Evolutionary conservation across 2,329 filamentous ascomycete species (phyloP).

Genomic region (Ophiostoma australiae): DNA sequence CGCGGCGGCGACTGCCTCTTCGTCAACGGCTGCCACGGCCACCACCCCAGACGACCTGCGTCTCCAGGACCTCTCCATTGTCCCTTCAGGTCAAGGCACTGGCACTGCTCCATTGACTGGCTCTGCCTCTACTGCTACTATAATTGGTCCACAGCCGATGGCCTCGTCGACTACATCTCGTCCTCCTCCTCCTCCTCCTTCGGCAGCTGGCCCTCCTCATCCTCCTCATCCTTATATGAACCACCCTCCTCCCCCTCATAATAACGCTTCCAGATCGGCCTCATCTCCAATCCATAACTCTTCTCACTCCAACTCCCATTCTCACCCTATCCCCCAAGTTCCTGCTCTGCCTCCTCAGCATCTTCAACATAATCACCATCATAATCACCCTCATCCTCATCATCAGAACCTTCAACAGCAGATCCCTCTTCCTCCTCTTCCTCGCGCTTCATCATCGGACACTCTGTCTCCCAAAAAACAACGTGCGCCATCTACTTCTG

Average conservation of each 20-base stretch:
- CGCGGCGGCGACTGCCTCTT: not conserved
- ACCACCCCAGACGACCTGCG: conserved; percentile 11
- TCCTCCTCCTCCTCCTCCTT: conserved; percentile 23
- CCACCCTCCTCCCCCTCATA: conserved; percentile 5
- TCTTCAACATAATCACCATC: not conserved
- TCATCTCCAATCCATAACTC: conserved; percentile 4
- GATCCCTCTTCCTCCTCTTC: conserved; percentile 9
- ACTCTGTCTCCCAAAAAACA: conserved; percentile 19
- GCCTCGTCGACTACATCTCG: conserved; percentile 7
- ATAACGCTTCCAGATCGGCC: not conserved
- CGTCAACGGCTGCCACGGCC: conserved; percentile 8
- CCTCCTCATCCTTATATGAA: conserved; percentile 14
- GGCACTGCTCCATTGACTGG: conserved; percentile 1
- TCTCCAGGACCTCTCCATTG: conserved; percentile 14
- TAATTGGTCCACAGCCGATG: conserved; percentile 6
- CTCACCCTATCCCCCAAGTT: not conserved
- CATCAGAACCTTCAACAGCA: not conserved
- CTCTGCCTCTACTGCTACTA: not conserved
- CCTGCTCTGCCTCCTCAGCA: not conserved
- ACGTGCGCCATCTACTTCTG: conserved; percentile 19
- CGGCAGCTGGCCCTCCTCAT: conserved; percentile 15
- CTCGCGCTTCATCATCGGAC: not conserved
- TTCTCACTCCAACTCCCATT: conserved; percentile 5
- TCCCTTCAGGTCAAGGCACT: not conserved
- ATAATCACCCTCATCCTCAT: not conserved